Evolutionary conservation across 1,284 basidiomycete species (phyloP), one percentile per base, ranked within the genome.

Genomic region (Papiliotrema flavescens): DNA sequence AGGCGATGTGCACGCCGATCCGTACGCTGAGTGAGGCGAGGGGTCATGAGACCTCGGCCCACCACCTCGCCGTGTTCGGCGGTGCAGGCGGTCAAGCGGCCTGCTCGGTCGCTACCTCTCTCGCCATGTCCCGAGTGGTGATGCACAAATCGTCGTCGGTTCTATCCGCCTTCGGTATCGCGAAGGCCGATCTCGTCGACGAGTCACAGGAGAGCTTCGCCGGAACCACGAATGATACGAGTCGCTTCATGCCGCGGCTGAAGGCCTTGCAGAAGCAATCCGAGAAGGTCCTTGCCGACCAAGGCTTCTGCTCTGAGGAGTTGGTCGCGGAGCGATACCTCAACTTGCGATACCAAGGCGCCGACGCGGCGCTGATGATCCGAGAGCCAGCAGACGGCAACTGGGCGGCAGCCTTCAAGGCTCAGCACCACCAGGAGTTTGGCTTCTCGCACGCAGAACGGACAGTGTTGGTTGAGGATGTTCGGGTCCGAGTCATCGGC

Each of bases 1-100:
- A 92, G 77, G 90, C 89, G 0, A 96, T 96, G 92, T 88, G 87
- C 63, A 80, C 93, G 43, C 94, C 93, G 1, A 96, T 97, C 57
- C 84, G 93, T 7, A 86, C 93, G 1, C 75, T 97, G 57, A 97
- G 93, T 0, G 94, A 95, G 75, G 91, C 89, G 1, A 80, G 90
- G 46, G 93, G 94, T 4, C 85, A 91, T 73, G 87, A 88, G 2
- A 88, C 89, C 0, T 83, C 84, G 1, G 86, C 85, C 66, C 94
- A 97, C 69, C 83, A 91, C 32, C 77, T 97, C 4, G 88, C 90
- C 2, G 88, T 86, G 57, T 97, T 97, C 65, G 94, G 90, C 23
- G 90, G 90, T 19, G 90, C 90, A 2, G 91, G 91, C 14, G 91
- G 92, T 0, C 92, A 95, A 67, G 90, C 94, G 63, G 91, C 89